Base-by-base conservation (phyloP, 23 red algal species). In the Cyanidiococcus yangmingshanensis region DNA sequence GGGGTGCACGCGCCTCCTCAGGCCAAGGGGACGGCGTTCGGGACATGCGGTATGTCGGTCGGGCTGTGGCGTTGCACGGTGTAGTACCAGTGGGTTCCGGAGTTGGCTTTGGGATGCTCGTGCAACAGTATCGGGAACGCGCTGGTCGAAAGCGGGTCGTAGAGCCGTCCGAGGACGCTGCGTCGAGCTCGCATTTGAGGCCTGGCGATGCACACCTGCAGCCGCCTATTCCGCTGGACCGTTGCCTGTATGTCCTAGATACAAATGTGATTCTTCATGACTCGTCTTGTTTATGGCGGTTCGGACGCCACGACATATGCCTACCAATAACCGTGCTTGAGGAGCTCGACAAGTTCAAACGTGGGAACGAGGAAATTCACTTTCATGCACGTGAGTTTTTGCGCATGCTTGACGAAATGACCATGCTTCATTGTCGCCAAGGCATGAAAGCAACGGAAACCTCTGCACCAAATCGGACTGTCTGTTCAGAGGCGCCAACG, bases 311-410 rank as follows among this genome's bases (percentile, higher is more conserved):
- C 57, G 74, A 86, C 50, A 75, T 86, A 1, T 86, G 83, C 50
- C 40, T 86, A 24, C 83, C 83, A 1, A 79, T 86, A 1, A 86
- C 77, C 18, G 83, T 86, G 1, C 35, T 86, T 2, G 83, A 86
- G 50, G 83, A 86, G 58, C 75, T 86, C 41, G 83, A 86, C 75
- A 86, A 86, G 75, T 86, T 86, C 32, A 86, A 86, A 25, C 27
- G 68, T 25, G 83, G 83, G 36, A 86, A 86, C 77, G 83, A 86
- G 36, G 83, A 86, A 75, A 36, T 79, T 1, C 57, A 86, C 31
- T 79, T 57, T 79, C 58, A 86, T 79, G 83, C 83, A 1, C 59
- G 83, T 35, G 75, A 79, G 58, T 86, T 86, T 80, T 39, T 86
- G 39, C 39, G 83, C 1, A 79, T 80, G 2, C 77, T 86, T 45